These are phyloP conservation scores for Dactylella cylindrospora DNA, from an alignment of 2,329 filamentous ascomycete genomes.

Conservation along the genomic window DNA sequence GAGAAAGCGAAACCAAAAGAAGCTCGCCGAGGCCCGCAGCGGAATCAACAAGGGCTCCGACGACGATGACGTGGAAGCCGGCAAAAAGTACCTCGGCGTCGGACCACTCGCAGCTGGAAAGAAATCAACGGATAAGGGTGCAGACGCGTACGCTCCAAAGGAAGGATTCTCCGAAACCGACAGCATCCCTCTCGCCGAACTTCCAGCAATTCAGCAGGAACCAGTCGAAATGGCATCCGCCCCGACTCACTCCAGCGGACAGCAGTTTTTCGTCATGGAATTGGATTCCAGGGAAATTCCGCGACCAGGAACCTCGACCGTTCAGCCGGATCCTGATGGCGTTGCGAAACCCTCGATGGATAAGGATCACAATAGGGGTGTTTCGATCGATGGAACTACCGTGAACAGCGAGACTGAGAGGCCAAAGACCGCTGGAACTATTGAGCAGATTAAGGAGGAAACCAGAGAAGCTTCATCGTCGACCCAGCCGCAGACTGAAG, in stretches of 20 bases:
- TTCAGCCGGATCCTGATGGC: conserved; percentile 31
- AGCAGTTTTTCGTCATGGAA: conserved; percentile 39
- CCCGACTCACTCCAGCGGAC: not conserved
- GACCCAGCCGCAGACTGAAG: not conserved
- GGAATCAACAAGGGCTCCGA: too few species aligned
- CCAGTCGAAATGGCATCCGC: conserved; percentile 25
- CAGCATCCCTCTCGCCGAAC: conserved; percentile 23
- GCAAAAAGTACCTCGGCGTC: conserved; percentile 23
- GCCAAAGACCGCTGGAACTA: conserved; percentile 26
- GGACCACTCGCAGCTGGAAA: conserved; percentile 5
- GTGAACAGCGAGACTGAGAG: conserved; percentile 37
- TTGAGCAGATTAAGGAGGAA: conserved; percentile 42
- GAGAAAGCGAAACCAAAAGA: conserved; percentile 39
- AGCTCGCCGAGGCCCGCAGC: conserved; percentile 28
- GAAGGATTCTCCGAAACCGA: not conserved
- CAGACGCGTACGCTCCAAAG: conserved; percentile 14
- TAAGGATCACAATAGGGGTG: conserved; percentile 4
- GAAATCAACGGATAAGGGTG: not conserved
- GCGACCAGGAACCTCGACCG: conserved; percentile 18
- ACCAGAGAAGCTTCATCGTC: conserved; percentile 20
- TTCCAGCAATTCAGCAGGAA: conserved; percentile 33
- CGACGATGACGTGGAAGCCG: conserved; percentile 23
- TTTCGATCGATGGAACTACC: conserved; percentile 38
- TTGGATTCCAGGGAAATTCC: conserved; percentile 39
- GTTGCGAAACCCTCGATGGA: conserved; percentile 7